phyloP scores from a whole-genome alignment of 1,284 basidiomycete genomes.

The Naganishia cerealis region DNA sequence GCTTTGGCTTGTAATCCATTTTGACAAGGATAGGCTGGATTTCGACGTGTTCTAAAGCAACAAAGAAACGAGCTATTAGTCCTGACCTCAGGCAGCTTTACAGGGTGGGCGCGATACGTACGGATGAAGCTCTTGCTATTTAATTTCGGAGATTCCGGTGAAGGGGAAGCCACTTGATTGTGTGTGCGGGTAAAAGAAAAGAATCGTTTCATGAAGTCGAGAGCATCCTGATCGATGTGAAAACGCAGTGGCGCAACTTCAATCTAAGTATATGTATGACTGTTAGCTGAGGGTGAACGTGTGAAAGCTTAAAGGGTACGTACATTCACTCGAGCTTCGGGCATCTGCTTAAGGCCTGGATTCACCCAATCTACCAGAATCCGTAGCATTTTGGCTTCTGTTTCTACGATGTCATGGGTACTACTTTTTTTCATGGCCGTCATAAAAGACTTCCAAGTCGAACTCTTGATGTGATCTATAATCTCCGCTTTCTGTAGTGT shows the following conservation, averaged over 20 bases:
- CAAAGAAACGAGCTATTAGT: not conserved
- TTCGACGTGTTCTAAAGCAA: constrained; percentile 49
- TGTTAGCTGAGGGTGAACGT: not conserved
- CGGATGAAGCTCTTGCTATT: constrained; percentile 49
- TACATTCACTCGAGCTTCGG: constrained; percentile 67
- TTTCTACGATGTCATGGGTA: constrained; percentile 62
- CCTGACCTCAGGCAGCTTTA: not conserved
- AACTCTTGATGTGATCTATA: constrained; percentile 94
- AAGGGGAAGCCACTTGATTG: not conserved
- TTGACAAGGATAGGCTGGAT: constrained; percentile 71
- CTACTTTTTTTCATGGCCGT: constrained; percentile 59
- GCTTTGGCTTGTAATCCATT: constrained; percentile 96
- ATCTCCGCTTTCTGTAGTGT: constrained; percentile 64
- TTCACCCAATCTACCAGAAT: constrained; percentile 73
- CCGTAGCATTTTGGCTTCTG: constrained; percentile 87
- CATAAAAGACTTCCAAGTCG: constrained; percentile 96
- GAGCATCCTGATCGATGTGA: constrained; percentile 95
- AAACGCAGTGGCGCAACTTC: constrained; percentile 85
- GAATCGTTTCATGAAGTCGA: constrained; percentile 96
- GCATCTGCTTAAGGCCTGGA: constrained; percentile 52
- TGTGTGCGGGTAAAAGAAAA: constrained; percentile 69
- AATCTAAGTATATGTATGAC: constrained; percentile 59
- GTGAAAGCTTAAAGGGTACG: constrained; percentile 42
- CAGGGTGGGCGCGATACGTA: constrained; percentile 33
- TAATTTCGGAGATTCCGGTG: not conserved